Conservation (phyloP, 352 stramenopile genomes). For the Phytophthora macrochlamydospora region DNA sequence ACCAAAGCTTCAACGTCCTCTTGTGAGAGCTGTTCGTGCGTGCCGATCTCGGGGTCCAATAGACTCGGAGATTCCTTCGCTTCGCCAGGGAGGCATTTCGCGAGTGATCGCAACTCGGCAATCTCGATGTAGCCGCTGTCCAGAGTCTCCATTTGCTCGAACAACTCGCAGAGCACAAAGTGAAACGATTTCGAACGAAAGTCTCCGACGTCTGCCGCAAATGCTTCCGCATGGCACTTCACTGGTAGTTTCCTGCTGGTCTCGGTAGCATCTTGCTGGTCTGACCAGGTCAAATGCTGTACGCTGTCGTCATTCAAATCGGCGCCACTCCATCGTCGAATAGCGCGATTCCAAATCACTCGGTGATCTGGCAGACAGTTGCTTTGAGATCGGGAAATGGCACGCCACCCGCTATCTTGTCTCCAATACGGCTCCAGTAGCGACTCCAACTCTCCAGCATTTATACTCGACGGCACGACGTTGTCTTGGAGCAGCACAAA, state of each 20-base stretch:
- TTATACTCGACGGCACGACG: conserved; percentile 18
- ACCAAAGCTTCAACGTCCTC: conserved; percentile 30
- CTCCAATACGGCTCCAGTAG: conserved; percentile 63
- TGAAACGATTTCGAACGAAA: conserved; percentile 45
- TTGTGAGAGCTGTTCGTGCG: conserved; percentile 20
- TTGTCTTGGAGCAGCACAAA: conserved; percentile 50
- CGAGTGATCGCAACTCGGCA: conserved; percentile 65
- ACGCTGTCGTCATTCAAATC: background rate
- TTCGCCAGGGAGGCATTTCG: conserved; percentile 34
- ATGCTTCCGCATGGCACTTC: background rate
- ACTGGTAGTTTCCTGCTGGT: background rate
- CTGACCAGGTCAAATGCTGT: background rate
- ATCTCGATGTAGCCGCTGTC: conserved; percentile 74
- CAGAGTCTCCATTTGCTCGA: conserved; percentile 68
- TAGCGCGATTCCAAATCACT: conserved; percentile 70
- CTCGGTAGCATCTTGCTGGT: background rate
- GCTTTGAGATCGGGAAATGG: conserved; percentile 24
- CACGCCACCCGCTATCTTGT: conserved; percentile 23
- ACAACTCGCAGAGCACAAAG: conserved; percentile 62
- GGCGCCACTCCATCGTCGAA: conserved; percentile 47
- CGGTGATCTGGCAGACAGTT: conserved; percentile 39
- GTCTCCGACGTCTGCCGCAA: conserved; percentile 19
- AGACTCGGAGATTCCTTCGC: conserved; percentile 2
- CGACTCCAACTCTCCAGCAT: conserved; percentile 37
- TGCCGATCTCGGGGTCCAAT: conserved; percentile 23